These are phyloP conservation scores for Russula virescens DNA, from an alignment of 768 basidiomycete genomes.

Conservation along the genomic window DNA sequence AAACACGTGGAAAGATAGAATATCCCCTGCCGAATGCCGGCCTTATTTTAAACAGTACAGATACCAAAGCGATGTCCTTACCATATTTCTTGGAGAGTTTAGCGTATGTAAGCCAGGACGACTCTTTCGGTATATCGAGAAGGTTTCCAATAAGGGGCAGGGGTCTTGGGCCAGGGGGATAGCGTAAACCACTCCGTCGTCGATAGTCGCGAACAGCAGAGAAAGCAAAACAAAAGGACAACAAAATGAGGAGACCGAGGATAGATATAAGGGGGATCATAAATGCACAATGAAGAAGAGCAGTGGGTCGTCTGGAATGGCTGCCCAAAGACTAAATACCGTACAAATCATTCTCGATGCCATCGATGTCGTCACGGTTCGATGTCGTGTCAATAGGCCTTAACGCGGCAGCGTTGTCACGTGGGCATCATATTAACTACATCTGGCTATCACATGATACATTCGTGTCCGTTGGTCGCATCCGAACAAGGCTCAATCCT, in stretches of 20 bases:
- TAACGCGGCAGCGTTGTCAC: no score
- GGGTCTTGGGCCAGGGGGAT: background rate
- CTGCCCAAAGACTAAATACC: no score
- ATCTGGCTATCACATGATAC: no score
- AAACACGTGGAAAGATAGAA: slow-evolving; percentile 32
- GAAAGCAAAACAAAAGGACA: background rate
- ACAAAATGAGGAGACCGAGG: background rate
- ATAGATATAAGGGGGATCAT: background rate
- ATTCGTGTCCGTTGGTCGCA: no score
- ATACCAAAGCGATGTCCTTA: background rate
- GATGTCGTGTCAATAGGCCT: no score
- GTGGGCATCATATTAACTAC: no score
- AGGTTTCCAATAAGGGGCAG: slow-evolving; percentile 1
- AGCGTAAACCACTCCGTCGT: background rate
- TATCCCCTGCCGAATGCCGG: background rate
- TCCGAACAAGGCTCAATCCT: no score
- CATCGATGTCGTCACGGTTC: no score
- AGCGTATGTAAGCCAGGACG: background rate
- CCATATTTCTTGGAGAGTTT: background rate
- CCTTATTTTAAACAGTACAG: background rate
- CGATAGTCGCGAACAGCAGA: background rate
- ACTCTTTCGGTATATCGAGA: slow-evolving; percentile 1
- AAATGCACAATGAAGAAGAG: no score
- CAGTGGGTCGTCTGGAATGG: no score
- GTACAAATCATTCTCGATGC: no score